A percentile compares a stretch with the other conserved stretches of the same genome.
These are phyloP conservation scores for Graphilbum fragrans DNA, from an alignment of 2,329 filamentous ascomycete genomes.

Conservation along the genomic window DNA sequence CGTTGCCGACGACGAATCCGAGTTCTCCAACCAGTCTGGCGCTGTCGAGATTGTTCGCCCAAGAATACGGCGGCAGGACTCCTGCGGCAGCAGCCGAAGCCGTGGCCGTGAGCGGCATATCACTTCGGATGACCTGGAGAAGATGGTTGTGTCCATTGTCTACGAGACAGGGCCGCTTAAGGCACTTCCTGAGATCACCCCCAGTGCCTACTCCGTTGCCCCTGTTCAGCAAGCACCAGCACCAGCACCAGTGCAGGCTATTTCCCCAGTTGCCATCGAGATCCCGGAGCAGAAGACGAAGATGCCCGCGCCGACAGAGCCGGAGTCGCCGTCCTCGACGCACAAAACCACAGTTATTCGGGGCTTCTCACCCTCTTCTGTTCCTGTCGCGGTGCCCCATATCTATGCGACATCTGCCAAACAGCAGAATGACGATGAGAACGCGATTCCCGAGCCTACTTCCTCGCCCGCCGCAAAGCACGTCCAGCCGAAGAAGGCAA, in stretches of 20 bases:
- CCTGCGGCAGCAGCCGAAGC: slow-evolving; percentile 55
- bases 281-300: background rate
- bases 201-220: slow-evolving; percentile 5
- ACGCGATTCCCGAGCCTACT: slow-evolving; percentile 46
- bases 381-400: slow-evolving; percentile 35
- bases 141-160: slow-evolving; percentile 88
- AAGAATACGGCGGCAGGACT: slow-evolving; percentile 59
- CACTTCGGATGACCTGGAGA: slow-evolving; percentile 83
- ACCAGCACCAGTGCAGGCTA: background rate
- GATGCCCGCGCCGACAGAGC: background rate
- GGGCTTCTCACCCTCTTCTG: slow-evolving; percentile 70
- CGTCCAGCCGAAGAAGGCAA: slow-evolving; percentile 55
- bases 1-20: slow-evolving; percentile 53
- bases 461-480: slow-evolving; percentile 49
- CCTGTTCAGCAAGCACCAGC: background rate
- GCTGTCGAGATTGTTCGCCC: slow-evolving; percentile 52
- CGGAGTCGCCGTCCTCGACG: background rate
- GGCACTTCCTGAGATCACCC: slow-evolving; percentile 32
- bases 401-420: background rate
- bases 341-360: slow-evolving; percentile 56
- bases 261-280: background rate
- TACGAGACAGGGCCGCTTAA: slow-evolving; percentile 65
- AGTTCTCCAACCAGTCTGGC: slow-evolving; percentile 40
- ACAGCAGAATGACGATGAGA: slow-evolving; percentile 12
- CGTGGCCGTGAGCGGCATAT: slow-evolving; percentile 75